phyloP scores from a whole-genome alignment of 441 rosid genomes.

The Brassica balearica region DNA sequence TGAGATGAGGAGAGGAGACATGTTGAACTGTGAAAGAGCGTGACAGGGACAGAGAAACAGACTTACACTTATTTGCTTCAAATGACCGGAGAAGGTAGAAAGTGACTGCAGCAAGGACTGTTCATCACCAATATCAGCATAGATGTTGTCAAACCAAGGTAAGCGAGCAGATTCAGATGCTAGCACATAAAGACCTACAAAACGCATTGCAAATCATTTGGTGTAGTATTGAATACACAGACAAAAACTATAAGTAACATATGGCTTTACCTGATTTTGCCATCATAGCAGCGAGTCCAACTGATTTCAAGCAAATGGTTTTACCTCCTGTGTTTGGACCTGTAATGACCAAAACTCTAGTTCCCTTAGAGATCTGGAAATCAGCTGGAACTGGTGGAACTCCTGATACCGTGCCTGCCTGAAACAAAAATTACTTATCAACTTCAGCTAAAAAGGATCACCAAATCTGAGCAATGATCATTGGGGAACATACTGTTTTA shows the following conservation, averaged over 20 bases:
- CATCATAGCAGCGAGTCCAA: constrained; percentile 97
- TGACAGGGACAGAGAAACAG: constrained; percentile 28
- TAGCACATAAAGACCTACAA: constrained; percentile 87
- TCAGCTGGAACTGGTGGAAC: constrained; percentile 81
- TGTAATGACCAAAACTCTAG: constrained; percentile 87
- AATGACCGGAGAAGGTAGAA: constrained; percentile 96
- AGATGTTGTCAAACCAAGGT: constrained; percentile 95
- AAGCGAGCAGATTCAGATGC: constrained; percentile 82
- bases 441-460: constrained; percentile 25
- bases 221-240: constrained; percentile 9
- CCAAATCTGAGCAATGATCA: constrained; percentile 12
- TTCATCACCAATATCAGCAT: constrained; percentile 97
- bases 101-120: constrained; percentile 90
- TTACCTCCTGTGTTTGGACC: constrained; percentile 99
- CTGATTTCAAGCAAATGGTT: constrained; percentile 89
- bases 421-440: constrained; percentile 34
- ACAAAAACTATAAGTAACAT: neutral
- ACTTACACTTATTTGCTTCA: constrained; percentile 91
- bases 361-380: constrained; percentile 65
- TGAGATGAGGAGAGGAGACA: constrained; percentile 5
- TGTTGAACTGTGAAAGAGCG: neutral
- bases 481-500: constrained; percentile 56
- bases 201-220: neutral
- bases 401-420: constrained; percentile 64
- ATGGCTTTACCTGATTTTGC: constrained; percentile 80